Base-by-base conservation (phyloP, 1,139 yeast species). In the Kodamaea fungicola region DNA sequence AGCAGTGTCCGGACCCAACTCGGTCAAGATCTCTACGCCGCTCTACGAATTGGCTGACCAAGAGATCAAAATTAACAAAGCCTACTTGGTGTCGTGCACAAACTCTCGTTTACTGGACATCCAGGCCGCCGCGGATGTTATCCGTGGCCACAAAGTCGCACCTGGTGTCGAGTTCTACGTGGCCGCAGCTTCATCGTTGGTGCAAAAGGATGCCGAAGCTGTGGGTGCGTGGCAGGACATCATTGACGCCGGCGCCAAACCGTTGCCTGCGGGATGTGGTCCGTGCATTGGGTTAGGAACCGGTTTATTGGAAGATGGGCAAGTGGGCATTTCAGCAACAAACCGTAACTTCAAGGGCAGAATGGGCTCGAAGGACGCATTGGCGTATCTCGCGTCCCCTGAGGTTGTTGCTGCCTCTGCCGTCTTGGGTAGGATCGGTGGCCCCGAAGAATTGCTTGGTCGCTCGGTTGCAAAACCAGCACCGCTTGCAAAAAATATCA, bases 391-490 rank as follows among this genome's bases (percentile, higher is more conserved):
- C 49, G 97, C 97, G 1, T 88, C 97, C 2, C 99, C 99, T 7
- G 97, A 90, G 50, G 96, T 92, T 30, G 98, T 92, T 38, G 97
- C 99, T 38, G 97, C 99, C 0, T 85, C 96, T 41, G 98, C 99
- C 2, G 80, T 90, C 7, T 68, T 87, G 46, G 99, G 99, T 45
- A 82, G 81, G 55, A 92, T 92, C 55, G 97, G 92, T 25, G 84
- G 90, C 36, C 97, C 97, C 1, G 94, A 81, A 47, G 96, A 90
- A 62, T 76, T 88, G 30, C 64, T 64, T 8, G 95, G 94, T 22
- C 50, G 57, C 27, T 60, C 71, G 8, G 77, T 80, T 26, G 70
- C 76, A 7, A 60, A 65, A 21, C 69, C 66, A 31, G 52, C 59
- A 8, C 73, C 76, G 42, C 71, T 84, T 40, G 60, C 67, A 34